These are phyloP conservation scores for Parasarocladium wereldwijsianum DNA, from an alignment of 2,329 filamentous ascomycete genomes.

Conservation along the genomic window DNA sequence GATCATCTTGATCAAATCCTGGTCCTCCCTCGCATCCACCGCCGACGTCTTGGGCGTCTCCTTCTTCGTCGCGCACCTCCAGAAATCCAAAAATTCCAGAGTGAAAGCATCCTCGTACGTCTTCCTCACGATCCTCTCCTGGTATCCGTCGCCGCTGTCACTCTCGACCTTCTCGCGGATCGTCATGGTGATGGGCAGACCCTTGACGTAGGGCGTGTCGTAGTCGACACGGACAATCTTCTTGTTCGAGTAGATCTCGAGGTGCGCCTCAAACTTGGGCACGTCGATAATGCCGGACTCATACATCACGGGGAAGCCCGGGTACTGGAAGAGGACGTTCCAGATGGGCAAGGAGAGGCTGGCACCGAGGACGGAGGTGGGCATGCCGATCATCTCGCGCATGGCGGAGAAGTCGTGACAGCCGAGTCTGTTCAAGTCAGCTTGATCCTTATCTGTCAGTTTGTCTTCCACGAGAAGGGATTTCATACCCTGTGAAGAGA, in stretches of 20 bases:
- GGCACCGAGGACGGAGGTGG: slow-evolving; percentile 12
- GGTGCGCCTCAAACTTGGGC: slow-evolving; percentile 34
- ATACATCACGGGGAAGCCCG: slow-evolving; percentile 36
- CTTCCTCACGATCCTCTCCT: slow-evolving; percentile 22
- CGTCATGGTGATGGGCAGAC: slow-evolving; percentile 31
- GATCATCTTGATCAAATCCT: slow-evolving; percentile 18
- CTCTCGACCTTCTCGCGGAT: slow-evolving; percentile 29
- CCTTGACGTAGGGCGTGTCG: slow-evolving; percentile 44
- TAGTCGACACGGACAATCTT: slow-evolving; percentile 41
- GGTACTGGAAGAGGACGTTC: slow-evolving; percentile 28
- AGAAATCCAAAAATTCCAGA: slow-evolving; percentile 19
- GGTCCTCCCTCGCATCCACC: slow-evolving; percentile 14
- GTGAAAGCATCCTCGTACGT: slow-evolving; percentile 30
- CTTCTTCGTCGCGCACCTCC: slow-evolving; percentile 11
- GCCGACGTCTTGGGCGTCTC: slow-evolving; percentile 14
- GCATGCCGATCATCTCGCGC: slow-evolving; percentile 34
- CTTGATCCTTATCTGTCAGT: no score
- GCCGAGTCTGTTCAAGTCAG: slow-evolving; percentile 21
- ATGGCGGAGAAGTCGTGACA: slow-evolving; percentile 36
- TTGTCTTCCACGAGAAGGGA: no score
- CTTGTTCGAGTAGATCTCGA: slow-evolving; percentile 34
- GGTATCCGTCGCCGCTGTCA: slow-evolving; percentile 15
- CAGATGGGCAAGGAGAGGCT: slow-evolving; percentile 17
- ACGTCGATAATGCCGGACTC: slow-evolving; percentile 40
- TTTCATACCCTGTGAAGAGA: slow-evolving; percentile 3